These are phyloP conservation scores for Pichia paraexigua DNA, from an alignment of 805 yeast species.

Conservation along the genomic window DNA sequence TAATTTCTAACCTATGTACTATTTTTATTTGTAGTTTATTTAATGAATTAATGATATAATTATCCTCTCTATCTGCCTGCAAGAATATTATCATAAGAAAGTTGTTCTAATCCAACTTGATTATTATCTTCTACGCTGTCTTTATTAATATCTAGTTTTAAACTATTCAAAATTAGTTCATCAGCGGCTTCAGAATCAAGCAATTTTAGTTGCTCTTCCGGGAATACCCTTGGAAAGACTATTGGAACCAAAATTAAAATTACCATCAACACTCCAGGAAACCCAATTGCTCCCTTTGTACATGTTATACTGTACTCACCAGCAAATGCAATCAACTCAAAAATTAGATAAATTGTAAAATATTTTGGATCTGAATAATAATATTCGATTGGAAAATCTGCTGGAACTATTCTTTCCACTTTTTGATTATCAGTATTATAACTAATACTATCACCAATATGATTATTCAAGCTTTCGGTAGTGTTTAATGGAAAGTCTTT, in stretches of 20 bases:
- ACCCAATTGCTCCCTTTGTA: constrained; percentile 88
- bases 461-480: not conserved
- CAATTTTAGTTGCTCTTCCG: constrained; percentile 46
- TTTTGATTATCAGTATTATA: not conserved
- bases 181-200: constrained; percentile 46
- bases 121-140: not conserved
- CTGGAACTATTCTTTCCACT: not conserved
- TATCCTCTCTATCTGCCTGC: not conserved
- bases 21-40: too few species aligned
- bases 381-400: constrained; percentile 9
- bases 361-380: constrained; percentile 27
- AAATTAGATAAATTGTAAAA: constrained; percentile 45
- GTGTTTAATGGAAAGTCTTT: not conserved
- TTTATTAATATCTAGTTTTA: constrained; percentile 13
- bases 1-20: too few species aligned
- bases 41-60: not conserved
- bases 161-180: constrained; percentile 25
- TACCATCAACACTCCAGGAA: constrained; percentile 75
- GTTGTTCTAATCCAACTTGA: not conserved
- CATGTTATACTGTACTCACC: constrained; percentile 81
- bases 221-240: constrained; percentile 56
- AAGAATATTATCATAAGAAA: not conserved
- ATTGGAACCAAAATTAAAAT: constrained; percentile 55
- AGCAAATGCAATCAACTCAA: constrained; percentile 61
- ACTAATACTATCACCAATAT: not conserved